These are phyloP conservation scores for Elsinoe australis DNA, from an alignment of 2,329 filamentous ascomycete genomes.

Conservation along the genomic window DNA sequence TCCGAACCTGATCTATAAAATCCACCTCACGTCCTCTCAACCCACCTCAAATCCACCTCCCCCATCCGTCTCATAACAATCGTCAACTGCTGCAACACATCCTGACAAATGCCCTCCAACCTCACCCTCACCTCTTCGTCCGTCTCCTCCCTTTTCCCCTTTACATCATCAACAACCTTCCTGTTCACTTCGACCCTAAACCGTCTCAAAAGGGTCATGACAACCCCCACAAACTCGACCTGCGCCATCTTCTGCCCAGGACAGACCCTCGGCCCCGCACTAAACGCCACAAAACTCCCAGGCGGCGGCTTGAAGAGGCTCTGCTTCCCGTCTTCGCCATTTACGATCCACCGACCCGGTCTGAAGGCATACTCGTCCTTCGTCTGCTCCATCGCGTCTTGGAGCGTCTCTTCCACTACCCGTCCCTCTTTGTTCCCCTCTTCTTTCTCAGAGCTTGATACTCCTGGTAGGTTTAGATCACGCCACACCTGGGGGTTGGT, in stretches of 20 bases:
- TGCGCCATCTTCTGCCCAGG: conserved; percentile 50
- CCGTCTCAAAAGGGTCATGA: conserved; percentile 35
- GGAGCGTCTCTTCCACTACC: conserved; percentile 13
- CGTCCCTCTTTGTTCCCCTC: too few species aligned
- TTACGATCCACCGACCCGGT: conserved; percentile 36
- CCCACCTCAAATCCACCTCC: conserved; percentile 2
- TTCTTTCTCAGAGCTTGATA: conserved; percentile 21
- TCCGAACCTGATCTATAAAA: too few species aligned
- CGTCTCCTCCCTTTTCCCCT: too few species aligned
- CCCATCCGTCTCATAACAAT: neutral
- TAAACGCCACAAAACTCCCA: conserved; percentile 40
- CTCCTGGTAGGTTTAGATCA: conserved; percentile 19
- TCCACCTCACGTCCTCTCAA: neutral
- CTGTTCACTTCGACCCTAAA: conserved; percentile 8
- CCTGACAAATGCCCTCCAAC: neutral
- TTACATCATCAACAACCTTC: too few species aligned
- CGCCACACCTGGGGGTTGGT: conserved; percentile 20
- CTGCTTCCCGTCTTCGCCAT: conserved; percentile 20
- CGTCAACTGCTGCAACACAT: neutral
- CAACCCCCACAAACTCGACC: conserved; percentile 46
- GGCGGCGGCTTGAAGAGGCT: conserved; percentile 30
- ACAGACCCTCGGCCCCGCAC: conserved; percentile 43
- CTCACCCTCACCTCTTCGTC: neutral
- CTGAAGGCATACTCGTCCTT: conserved; percentile 33
- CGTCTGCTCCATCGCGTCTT: conserved; percentile 18